Percentiles rank a stretch among this genome's conserved stretches.
Conservation (phyloP, 1,284 basidiomycete genomes). For the Apiotrichum porosum region DNA sequence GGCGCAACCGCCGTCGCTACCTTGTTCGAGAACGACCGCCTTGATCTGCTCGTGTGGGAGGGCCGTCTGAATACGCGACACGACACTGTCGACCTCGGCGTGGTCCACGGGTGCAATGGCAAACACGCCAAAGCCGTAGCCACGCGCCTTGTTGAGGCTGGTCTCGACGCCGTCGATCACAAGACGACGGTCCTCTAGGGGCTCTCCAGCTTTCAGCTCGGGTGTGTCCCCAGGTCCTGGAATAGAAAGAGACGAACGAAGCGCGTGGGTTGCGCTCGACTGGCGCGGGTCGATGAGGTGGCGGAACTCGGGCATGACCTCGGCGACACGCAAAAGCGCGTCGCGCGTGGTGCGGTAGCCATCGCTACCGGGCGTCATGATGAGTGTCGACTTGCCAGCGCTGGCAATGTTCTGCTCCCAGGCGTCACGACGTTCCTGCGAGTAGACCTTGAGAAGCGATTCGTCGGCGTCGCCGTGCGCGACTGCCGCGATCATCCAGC, state of each 20-base stretch:
- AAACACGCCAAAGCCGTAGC: constrained; percentile 13
- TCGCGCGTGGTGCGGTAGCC: constrained; percentile 17
- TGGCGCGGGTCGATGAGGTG: constrained; percentile 22
- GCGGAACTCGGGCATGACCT: constrained; percentile 14
- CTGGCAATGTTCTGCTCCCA: constrained; percentile 20
- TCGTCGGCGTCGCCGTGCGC: constrained; percentile 9
- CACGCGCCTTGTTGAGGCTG: constrained; percentile 8
- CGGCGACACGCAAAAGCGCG: constrained; percentile 12
- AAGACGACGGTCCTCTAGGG: constrained; percentile 15
- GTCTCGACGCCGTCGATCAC: constrained; percentile 2
- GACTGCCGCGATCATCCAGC: constrained; percentile 16
- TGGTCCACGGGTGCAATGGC: constrained; percentile 4
- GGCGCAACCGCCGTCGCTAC: constrained; percentile 7
- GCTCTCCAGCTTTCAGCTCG: constrained; percentile 3
- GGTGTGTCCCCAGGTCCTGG: background rate
- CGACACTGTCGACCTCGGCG: background rate
- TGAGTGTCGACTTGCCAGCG: constrained; percentile 15
- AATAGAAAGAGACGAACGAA: constrained; percentile 14
- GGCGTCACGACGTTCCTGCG: constrained; percentile 15
- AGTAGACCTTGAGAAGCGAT: constrained; percentile 14
- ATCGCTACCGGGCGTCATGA: constrained; percentile 19
- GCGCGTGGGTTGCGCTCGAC: constrained; percentile 15
- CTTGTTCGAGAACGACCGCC: constrained; percentile 3
- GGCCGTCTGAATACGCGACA: background rate
- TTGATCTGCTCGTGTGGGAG: constrained; percentile 10